A percentile compares a stretch with the other conserved stretches of the same genome.
phyloP scores from a whole-genome alignment of 352 stramenopile genomes.

The Phytophthora pini region DNA sequence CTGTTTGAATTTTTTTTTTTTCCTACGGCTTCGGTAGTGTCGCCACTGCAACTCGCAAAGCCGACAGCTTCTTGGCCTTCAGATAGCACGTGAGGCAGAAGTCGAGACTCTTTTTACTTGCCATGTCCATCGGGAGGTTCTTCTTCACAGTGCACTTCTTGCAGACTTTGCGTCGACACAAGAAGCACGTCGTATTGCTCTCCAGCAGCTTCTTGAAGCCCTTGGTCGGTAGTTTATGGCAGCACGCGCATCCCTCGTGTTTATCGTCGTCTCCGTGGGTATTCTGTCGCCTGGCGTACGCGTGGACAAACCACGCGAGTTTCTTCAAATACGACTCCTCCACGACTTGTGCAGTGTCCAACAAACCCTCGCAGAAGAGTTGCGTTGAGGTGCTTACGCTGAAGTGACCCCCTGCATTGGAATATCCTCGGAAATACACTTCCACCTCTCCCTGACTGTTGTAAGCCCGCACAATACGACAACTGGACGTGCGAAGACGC shows the following conservation, averaged over 20 bases:
- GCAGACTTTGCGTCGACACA: conserved; percentile 50
- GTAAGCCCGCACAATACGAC: conserved; percentile 48
- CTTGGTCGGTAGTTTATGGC: conserved; percentile 41
- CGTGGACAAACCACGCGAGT: conserved; percentile 63
- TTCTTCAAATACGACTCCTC: conserved; percentile 75
- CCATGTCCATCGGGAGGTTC: conserved; percentile 40
- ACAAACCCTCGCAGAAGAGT: conserved; percentile 46
- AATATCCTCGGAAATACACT: conserved; percentile 56
- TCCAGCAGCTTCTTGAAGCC: conserved; percentile 48
- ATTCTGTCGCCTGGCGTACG: conserved; percentile 27
- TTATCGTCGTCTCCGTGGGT: conserved; percentile 17
- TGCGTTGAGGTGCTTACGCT: conserved; percentile 23
- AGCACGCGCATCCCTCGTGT: conserved; percentile 38
- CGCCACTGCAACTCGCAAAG: conserved; percentile 50
- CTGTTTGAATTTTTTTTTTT: conserved; percentile 3
- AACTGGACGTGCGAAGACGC: conserved; percentile 47
- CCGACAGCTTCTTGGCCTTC: conserved; percentile 54
- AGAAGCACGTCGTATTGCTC: conserved; percentile 41
- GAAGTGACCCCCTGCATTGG: conserved; percentile 38
- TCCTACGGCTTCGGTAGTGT: conserved; percentile 29
- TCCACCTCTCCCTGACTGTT: conserved; percentile 43
- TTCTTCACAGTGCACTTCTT: conserved; percentile 63
- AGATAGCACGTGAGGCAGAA: conserved; percentile 71
- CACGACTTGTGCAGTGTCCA: conserved; percentile 48
- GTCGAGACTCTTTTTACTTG: conserved; percentile 50